Evolutionary conservation across 768 basidiomycete species (phyloP), one percentile per base, ranked within the genome.

Genomic region (Filobasidium floriforme): DNA sequence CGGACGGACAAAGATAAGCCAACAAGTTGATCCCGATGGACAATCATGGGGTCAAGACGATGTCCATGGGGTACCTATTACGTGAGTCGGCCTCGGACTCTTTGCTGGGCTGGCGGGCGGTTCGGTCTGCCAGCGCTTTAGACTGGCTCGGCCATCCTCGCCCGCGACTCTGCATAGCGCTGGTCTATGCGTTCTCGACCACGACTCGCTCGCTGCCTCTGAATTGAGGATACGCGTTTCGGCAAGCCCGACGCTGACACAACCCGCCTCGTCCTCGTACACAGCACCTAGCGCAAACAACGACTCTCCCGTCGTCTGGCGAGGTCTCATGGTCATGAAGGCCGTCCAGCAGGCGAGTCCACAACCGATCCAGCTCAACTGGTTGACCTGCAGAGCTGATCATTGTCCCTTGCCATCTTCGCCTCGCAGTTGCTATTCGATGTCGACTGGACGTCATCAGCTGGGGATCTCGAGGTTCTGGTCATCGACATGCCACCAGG

Each of bases 311-410:
- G 83, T 97, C 40, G 90, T 94, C 37, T 99, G 94, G 94, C 84
- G 94, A 28, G 94, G 94, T 1, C 83, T 96, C 24, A 98, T 97
- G 94, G 94, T 97, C 0, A 92, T 94, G 80, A 97, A 97, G 75
- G 92, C 93, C 28, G 91, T 93, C 0, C 93, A 97, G 76, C 93
- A 97, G 67, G 75, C 75, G 12, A 7, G 66, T 67, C 54, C 15
- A 3, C 32, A 9, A 37, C 32, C 9, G 9, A 3, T 37, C 4
- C 32, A 9, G 32, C 44, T 29, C 37, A 57, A 29, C 14, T n/a
- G 43, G 9, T 29, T 10, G 29, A 11, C n/a, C 46, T 44, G 11
- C 15, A n/a, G n/a, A 60, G 32, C 3, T 19, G 22, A n/a, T 41
- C n/a, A 14, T 55, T 14, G 7, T n/a, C 41, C n/a, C 44, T 6